Conservation (phyloP, 306 rosid genomes). For the Pterocarpus macrocarpus region DNA sequence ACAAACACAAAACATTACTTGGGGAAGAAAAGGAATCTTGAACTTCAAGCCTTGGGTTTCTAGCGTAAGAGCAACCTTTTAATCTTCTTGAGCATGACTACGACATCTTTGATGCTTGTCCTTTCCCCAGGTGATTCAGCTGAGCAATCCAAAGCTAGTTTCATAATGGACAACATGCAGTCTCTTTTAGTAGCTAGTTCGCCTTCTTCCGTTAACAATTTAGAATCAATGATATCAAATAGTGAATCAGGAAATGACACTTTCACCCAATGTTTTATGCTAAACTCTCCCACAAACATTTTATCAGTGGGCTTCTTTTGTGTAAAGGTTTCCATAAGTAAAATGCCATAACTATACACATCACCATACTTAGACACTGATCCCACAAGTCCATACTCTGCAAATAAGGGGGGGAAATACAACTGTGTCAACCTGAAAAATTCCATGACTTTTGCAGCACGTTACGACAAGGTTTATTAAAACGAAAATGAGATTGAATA, state of each 20-base stretch:
- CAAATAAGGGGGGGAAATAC: not conserved
- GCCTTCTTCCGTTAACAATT: not conserved
- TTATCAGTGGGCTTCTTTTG: slow-evolving; percentile 25
- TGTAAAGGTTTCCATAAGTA: slow-evolving; percentile 40
- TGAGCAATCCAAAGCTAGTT: too few species aligned
- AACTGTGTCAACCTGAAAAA: not conserved
- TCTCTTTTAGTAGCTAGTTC: not conserved
- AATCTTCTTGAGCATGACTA: too few species aligned
- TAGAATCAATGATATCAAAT: slow-evolving; percentile 3
- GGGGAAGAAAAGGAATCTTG: too few species aligned
- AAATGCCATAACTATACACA: slow-evolving; percentile 36
- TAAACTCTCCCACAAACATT: slow-evolving; percentile 37
- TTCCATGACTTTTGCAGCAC: not conserved
- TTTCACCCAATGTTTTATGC: slow-evolving; percentile 25
- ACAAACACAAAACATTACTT: too few species aligned
- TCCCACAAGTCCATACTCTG: slow-evolving; percentile 24
- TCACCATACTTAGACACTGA: not conserved
- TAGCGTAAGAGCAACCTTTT: too few species aligned
- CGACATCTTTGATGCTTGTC: too few species aligned
- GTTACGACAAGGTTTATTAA: not conserved
- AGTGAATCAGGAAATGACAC: not conserved
- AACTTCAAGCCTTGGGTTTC: too few species aligned
- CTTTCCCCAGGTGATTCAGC: too few species aligned
- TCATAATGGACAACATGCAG: too few species aligned
- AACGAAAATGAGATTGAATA: not conserved